Percentiles rank a stretch among this genome's conserved stretches.
phyloP scores from a whole-genome alignment of 2,329 filamentous ascomycete species.

The Neofusicoccum parvum region DNA sequence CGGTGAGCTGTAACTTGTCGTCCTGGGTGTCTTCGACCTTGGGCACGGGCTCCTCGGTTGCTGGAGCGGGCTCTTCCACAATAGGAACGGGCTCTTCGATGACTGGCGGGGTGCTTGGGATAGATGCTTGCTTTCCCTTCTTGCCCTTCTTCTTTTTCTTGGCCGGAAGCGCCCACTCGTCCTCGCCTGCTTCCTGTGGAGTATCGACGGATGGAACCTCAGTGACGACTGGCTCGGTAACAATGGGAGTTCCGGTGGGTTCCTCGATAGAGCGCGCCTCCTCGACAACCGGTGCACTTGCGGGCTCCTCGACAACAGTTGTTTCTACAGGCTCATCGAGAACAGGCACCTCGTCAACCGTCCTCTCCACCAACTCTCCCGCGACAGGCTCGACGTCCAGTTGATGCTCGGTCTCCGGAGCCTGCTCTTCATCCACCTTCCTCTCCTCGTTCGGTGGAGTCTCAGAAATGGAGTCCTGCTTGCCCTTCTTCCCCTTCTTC shows the following conservation, averaged over 20 bases:
- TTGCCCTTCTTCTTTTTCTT: slow-evolving; percentile 31
- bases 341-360: neutral
- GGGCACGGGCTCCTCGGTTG: neutral
- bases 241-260: neutral
- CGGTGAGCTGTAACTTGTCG: neutral
- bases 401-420: neutral
- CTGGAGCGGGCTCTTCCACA: neutral
- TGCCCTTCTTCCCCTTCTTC: slow-evolving; percentile 36
- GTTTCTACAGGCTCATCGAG: neutral
- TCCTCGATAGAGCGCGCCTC: neutral
- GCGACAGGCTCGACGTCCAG: neutral
- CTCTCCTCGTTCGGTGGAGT: neutral
- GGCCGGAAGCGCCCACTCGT: slow-evolving; percentile 20
- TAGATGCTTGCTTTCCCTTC: slow-evolving; percentile 24
- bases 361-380: neutral
- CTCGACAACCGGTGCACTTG: neutral
- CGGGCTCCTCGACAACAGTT: neutral
- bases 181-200: slow-evolving; percentile 7
- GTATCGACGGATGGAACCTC: slow-evolving; percentile 11
- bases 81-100: neutral
- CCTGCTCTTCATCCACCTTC: neutral
- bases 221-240: neutral
- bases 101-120: neutral
- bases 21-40: neutral
- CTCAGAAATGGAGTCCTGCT: slow-evolving; percentile 22